Percentiles rank a stretch among this genome's conserved stretches.
Evolutionary conservation across 2,329 filamentous ascomycete genomes (phyloP).

Genomic region (Hypoxylon sp.): DNA sequence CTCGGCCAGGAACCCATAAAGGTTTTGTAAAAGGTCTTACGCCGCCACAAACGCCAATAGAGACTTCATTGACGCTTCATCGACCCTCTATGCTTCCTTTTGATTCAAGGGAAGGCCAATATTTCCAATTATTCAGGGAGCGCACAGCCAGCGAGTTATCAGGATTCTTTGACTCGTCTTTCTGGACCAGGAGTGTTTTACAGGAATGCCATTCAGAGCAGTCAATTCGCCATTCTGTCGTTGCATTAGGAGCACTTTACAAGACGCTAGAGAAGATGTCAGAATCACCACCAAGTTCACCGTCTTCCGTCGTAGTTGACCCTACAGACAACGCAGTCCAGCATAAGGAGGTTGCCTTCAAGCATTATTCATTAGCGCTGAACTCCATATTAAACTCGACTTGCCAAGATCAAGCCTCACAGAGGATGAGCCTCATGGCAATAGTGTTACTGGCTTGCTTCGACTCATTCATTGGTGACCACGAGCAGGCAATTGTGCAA

Average conservation of each 20-base stretch:
- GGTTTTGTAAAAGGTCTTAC: conserved; percentile 44
- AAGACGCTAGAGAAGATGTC: conserved; percentile 74
- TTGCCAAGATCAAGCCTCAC: conserved; percentile 61
- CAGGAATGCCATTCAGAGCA: conserved; percentile 74
- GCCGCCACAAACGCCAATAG: conserved; percentile 56
- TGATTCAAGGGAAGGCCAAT: conserved; percentile 67
- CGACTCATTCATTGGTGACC: conserved; percentile 76
- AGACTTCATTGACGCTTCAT: conserved; percentile 56
- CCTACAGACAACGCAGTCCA: conserved; percentile 59
- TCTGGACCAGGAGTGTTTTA: conserved; percentile 75
- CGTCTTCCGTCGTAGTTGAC: conserved; percentile 55
- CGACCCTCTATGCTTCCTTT: conserved; percentile 66
- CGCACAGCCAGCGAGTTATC: conserved; percentile 75
- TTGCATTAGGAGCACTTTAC: conserved; percentile 76
- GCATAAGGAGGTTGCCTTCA: conserved; percentile 74
- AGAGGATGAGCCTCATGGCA: conserved; percentile 73
- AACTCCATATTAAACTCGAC: conserved; percentile 64
- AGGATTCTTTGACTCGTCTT: conserved; percentile 76
- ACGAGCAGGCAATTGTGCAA: conserved; percentile 72
- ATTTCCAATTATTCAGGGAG: conserved; percentile 74
- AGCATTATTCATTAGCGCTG: conserved; percentile 71
- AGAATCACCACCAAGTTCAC: conserved; percentile 66
- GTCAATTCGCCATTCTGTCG: conserved; percentile 75
- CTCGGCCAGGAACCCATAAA: conserved; percentile 9
- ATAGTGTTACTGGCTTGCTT: conserved; percentile 77